Evolutionary conservation across 2,329 filamentous ascomycete species (phyloP).

Genomic region (Rachicladosporium sp.): DNA sequence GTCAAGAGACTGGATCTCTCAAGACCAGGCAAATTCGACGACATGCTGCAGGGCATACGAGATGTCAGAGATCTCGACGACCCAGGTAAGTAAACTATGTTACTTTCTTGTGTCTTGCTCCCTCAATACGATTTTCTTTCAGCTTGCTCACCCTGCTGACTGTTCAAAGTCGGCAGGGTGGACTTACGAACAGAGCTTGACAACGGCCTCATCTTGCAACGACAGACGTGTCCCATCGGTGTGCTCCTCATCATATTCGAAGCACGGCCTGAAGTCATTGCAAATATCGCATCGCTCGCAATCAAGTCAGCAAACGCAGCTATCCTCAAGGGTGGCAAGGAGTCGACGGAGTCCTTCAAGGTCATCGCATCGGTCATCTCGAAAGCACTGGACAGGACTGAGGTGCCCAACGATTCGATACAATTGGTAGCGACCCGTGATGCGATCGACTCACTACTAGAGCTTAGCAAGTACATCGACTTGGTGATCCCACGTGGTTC

Average conservation of each 20-base stretch:
- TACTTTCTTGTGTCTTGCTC: background rate
- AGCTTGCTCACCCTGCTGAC: slow-evolving; percentile 16
- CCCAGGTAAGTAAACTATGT: slow-evolving; percentile 50
- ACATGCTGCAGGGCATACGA: slow-evolving; percentile 91
- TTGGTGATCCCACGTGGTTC: slow-evolving; percentile 87
- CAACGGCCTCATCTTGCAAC: slow-evolving; percentile 71
- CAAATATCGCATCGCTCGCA: slow-evolving; percentile 89
- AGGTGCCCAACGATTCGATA: slow-evolving; percentile 74
- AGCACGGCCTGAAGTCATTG: slow-evolving; percentile 92
- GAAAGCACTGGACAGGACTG: slow-evolving; percentile 55
- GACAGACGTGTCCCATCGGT: slow-evolving; percentile 87
- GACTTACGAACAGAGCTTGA: slow-evolving; percentile 77
- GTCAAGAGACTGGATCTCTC: slow-evolving; percentile 79
- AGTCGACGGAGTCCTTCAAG: slow-evolving; percentile 89
- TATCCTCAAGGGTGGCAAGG: slow-evolving; percentile 93
- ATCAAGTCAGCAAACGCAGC: slow-evolving; percentile 96
- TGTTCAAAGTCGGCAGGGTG: slow-evolving; percentile 59
- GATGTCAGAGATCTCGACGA: slow-evolving; percentile 77
- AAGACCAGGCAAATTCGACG: slow-evolving; percentile 84
- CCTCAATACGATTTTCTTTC: slow-evolving; percentile 1
- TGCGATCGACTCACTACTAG: slow-evolving; percentile 75
- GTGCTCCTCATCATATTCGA: slow-evolving; percentile 98
- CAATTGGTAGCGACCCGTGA: slow-evolving; percentile 92
- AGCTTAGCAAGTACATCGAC: slow-evolving; percentile 77
- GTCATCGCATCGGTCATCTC: slow-evolving; percentile 82